These are phyloP conservation scores for Hortaea werneckii DNA, from an alignment of 2,329 filamentous ascomycete species.

Conservation along the genomic window DNA sequence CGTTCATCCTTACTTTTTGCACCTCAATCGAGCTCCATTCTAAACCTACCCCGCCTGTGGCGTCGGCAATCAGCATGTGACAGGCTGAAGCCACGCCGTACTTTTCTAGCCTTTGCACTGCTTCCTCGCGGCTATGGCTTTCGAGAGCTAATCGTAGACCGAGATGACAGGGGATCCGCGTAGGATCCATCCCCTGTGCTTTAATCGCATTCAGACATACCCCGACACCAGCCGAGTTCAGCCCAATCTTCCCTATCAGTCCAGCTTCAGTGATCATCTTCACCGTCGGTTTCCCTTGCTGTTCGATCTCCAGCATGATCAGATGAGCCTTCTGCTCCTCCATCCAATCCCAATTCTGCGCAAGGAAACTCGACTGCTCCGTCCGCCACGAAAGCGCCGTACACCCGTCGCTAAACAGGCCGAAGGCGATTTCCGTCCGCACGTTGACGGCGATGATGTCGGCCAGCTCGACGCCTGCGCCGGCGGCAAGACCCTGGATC, in stretches of 20 bases:
- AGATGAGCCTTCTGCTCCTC: conserved; percentile 39
- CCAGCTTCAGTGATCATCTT: conserved; percentile 51
- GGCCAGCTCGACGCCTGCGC: conserved; percentile 35
- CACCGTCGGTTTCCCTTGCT: conserved; percentile 38
- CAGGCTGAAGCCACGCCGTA: conserved; percentile 43
- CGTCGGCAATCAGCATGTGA: conserved; percentile 46
- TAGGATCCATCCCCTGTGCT: conserved; percentile 43
- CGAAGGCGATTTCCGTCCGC: conserved; percentile 48
- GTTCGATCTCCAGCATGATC: conserved; percentile 37
- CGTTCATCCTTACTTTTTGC: conserved; percentile 25
- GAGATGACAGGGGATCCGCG: conserved; percentile 50
- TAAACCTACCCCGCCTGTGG: conserved; percentile 36
- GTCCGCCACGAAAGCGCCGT: conserved; percentile 42
- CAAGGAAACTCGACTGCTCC: conserved; percentile 31
- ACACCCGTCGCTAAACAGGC: conserved; percentile 48
- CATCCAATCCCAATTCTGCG: conserved; percentile 55
- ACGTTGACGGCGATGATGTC: conserved; percentile 51
- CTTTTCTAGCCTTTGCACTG: conserved; percentile 34
- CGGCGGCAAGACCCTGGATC: conserved; percentile 44
- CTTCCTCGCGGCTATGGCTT: conserved; percentile 36
- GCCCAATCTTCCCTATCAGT: conserved; percentile 55
- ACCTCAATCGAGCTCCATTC: conserved; percentile 36
- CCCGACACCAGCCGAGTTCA: conserved; percentile 50
- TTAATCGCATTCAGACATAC: conserved; percentile 53
- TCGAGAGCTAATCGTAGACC: conserved; percentile 49